phyloP scores from a whole-genome alignment of 192 early-diverging fungal genomes.

The Oehlia diaphana region DNA sequence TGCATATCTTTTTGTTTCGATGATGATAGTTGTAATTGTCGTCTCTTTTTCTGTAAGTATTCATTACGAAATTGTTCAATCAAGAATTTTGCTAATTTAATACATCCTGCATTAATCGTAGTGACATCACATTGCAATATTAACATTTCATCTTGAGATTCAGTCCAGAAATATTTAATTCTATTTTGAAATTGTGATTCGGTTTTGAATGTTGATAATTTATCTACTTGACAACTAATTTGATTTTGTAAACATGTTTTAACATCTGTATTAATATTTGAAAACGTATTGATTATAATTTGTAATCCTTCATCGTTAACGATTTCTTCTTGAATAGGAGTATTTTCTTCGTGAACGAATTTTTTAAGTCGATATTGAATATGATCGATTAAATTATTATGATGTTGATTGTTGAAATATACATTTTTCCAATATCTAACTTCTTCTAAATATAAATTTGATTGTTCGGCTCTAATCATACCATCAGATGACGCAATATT shows the following conservation, averaged over 20 bases:
- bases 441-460: background rate
- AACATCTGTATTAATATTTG: constrained; percentile 30
- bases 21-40: no score
- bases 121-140: constrained; percentile 29
- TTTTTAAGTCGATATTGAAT: no score
- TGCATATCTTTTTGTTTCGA: no score
- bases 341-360: no score
- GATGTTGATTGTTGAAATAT: no score
- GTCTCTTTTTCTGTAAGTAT: background rate
- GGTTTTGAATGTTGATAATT: constrained; percentile 31
- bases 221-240: constrained; percentile 14
- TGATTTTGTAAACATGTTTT: background rate
- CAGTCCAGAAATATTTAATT: constrained; percentile 28
- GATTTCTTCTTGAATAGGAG: no score
- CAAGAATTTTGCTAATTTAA: constrained; percentile 32
- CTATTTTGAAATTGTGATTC: constrained; percentile 26
- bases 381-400: no score
- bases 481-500: constrained; percentile 29
- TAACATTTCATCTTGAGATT: constrained; percentile 18
- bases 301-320: background rate
- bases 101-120: constrained; percentile 19
- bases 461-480: constrained; percentile 4
- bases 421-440: no score
- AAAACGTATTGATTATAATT: constrained; percentile 32
- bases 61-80: constrained; percentile 31